Percentiles rank a stretch among this genome's conserved stretches.
These are phyloP conservation scores for Talaromyces nanjingensis DNA, from an alignment of 495 filamentous ascomycete species.

Conservation along the genomic window DNA sequence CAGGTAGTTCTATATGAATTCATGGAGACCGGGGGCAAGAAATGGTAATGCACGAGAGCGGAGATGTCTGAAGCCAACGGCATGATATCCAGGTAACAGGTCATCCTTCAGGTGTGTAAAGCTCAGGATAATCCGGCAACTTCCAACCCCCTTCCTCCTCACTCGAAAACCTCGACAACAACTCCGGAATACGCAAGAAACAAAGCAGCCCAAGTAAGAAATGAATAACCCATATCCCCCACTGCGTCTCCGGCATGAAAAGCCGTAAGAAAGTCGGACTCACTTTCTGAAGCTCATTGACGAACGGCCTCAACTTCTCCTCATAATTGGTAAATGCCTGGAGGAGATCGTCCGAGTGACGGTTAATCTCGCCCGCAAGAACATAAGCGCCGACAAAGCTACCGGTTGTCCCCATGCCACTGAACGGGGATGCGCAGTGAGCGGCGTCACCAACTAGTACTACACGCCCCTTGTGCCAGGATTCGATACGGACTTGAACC, in stretches of 20 bases:
- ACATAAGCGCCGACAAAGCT: slow-evolving; percentile 45
- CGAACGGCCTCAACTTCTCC: slow-evolving; percentile 19
- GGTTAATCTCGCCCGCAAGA: slow-evolving; percentile 45
- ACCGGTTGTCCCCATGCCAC: slow-evolving; percentile 42
- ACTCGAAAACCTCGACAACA: slow-evolving; percentile 14
- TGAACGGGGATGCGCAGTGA: slow-evolving; percentile 40
- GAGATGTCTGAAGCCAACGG: neutral
- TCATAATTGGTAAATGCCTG: slow-evolving; percentile 24
- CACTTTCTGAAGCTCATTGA: slow-evolving; percentile 23
- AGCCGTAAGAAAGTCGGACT: slow-evolving; percentile 13
- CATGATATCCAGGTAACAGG: neutral
- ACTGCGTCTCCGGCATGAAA: slow-evolving; percentile 16
- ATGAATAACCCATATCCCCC: slow-evolving; percentile 19
- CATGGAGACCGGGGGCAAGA: too few species aligned
- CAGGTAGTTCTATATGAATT: too few species aligned
- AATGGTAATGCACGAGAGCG: neutral
- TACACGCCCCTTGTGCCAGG: slow-evolving; percentile 41
- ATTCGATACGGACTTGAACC: slow-evolving; percentile 33
- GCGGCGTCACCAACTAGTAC: slow-evolving; percentile 51
- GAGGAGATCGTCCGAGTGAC: slow-evolving; percentile 13
- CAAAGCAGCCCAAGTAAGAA: slow-evolving; percentile 16
- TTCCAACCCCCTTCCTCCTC: slow-evolving; percentile 20
- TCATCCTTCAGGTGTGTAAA: neutral
- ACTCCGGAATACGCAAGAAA: slow-evolving; percentile 17
- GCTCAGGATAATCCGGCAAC: slow-evolving; percentile 20